Evolutionary conservation across 768 basidiomycete genomes (phyloP), one percentile per base, ranked within the genome.

Genomic region (Amanita polypyramis): DNA sequence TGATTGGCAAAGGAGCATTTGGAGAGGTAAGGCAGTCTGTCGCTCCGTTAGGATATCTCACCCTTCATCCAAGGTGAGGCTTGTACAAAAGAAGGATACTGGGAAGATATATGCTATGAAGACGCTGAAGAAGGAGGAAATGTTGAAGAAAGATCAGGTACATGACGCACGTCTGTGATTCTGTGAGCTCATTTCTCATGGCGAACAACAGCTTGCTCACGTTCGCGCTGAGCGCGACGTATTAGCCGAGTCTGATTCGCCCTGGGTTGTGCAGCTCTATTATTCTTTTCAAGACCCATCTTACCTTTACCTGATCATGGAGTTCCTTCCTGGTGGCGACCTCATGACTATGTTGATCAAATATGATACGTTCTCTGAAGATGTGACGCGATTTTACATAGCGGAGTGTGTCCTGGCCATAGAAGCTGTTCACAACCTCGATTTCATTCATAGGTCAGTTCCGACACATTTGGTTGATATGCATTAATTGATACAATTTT

Each of bases 271-370:
- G 5, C 91, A 96, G 60, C 76, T 98, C 17, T 97, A 77, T 67
- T 97, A 95, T 66, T 96, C 93, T n/a, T 98, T 98, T 72, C 96
- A 98, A 62, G 96, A 98, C 62, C 70, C 86, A 1, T 70, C 83
- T 45, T 91, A 86, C 56, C 76, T 99, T 20, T 99, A 98, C 68
- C 74, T 99, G 47, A 87, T 98, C 70, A 98, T 98, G 96, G 96
- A 98, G 68, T 99, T 95, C 65, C 73, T 99, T 39, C 94, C 95
- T 47, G 96, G 96, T 39, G 96, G 96, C 27, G 96, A 99, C 62
- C 73, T 98, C 52, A 97, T 99, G 96, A 96, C 94, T 3, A 98
- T 98, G 95, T 74, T 97, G 50, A 97, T 98, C 74, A 97, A 98
- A 67, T 97, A 98, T 66, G 96, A 97, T 62, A 96, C 94, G 0